Percentiles rank a stretch among this genome's conserved stretches.
phyloP scores from a whole-genome alignment of 805 yeast species.

The Kodamaea leandrae region DNA sequence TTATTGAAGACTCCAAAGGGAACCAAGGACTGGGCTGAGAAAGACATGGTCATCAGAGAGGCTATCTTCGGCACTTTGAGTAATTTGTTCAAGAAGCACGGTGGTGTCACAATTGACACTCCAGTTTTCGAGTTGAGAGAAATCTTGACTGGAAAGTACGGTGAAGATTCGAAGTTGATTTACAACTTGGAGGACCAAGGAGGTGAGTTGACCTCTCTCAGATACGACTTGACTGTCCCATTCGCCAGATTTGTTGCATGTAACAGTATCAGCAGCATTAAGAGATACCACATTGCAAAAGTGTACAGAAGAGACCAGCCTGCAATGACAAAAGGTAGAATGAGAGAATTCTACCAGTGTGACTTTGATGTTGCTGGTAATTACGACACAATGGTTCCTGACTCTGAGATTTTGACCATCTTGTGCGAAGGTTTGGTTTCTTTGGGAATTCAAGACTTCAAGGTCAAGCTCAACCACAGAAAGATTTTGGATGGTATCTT shows the following conservation, averaged over 20 bases:
- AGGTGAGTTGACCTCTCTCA: conserved; percentile 91
- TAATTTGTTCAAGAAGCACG: conserved; percentile 84
- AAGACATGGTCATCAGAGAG: conserved; percentile 93
- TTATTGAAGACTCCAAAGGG: conserved; percentile 95
- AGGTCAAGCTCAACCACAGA: conserved; percentile 91
- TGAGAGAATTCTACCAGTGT: conserved; percentile 99
- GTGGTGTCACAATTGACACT: conserved; percentile 97
- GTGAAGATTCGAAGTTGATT: conserved; percentile 96
- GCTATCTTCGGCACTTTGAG: conserved; percentile 77
- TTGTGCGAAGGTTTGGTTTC: conserved; percentile 80
- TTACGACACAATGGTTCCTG: conserved; percentile 95
- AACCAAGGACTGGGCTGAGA: conserved; percentile 96
- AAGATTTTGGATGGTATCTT: conserved; percentile 95
- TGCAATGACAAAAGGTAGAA: conserved; percentile 99
- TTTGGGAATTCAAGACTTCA: conserved; percentile 85
- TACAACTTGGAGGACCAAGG: conserved; percentile 98
- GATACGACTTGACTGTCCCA: conserved; percentile 97
- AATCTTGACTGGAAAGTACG: conserved; percentile 94
- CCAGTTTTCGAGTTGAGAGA: conserved; percentile 97
- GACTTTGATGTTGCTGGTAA: conserved; percentile 96
- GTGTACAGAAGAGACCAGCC: conserved; percentile 99
- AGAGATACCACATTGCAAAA: conserved; percentile 95
- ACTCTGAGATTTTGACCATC: conserved; percentile 81
- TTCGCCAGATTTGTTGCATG: conserved; percentile 96
- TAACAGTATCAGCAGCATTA: conserved; percentile 86